These are phyloP conservation scores for Trichoderma hamatum DNA, from an alignment of 2,329 filamentous ascomycete genomes.

Conservation along the genomic window DNA sequence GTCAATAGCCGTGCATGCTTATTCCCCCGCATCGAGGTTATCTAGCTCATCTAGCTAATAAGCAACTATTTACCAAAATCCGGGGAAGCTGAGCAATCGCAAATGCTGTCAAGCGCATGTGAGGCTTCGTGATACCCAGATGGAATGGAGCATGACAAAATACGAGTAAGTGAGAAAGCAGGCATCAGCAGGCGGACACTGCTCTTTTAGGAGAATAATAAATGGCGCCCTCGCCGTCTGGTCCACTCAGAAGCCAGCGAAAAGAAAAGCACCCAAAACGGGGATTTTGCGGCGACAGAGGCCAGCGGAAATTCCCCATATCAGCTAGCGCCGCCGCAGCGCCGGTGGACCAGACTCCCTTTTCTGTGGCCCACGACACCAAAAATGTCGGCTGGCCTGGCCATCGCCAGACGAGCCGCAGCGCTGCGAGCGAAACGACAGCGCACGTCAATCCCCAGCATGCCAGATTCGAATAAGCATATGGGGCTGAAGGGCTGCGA, in stretches of 20 bases:
- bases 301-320: background rate
- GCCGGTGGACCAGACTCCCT: background rate
- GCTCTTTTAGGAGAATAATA: background rate
- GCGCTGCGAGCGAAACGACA: background rate
- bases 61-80: background rate
- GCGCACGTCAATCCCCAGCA: conserved; percentile 8
- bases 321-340: conserved; percentile 22
- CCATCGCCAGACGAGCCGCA: conserved; percentile 23
- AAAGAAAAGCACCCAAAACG: background rate
- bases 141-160: background rate
- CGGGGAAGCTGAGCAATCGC: background rate
- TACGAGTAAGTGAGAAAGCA: background rate
- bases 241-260: background rate
- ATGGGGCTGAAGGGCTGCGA: conserved; percentile 23
- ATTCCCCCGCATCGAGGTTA: background rate
- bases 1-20: background rate
- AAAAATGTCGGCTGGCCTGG: background rate
- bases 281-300: background rate
- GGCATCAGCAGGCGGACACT: background rate
- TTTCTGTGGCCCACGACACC: conserved; percentile 24
- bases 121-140: background rate
- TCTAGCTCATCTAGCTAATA: background rate
- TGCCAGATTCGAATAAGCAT: conserved; percentile 20
- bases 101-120: background rate
- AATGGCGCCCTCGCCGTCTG: background rate